phyloP scores from a whole-genome alignment of 2,329 filamentous ascomycete genomes.

The Pseudogymnoascus sp. region DNA sequence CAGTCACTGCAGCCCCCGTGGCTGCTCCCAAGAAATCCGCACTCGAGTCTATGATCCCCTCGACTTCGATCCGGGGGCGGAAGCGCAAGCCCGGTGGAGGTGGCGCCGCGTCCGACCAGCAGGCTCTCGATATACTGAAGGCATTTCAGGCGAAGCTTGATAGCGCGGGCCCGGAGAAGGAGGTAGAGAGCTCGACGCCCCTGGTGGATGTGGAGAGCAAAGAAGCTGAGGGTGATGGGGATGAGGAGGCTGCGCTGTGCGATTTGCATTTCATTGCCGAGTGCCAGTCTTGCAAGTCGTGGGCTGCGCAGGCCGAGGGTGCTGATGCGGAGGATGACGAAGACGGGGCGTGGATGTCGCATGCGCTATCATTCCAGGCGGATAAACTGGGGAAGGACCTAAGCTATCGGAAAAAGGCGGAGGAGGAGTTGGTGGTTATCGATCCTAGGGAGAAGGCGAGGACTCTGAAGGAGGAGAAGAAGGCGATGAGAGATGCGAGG shows the following conservation, averaged over 20 bases:
- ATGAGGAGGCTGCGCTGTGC: conserved; percentile 69
- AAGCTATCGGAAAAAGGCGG: conserved; percentile 81
- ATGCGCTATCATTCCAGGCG: conserved; percentile 76
- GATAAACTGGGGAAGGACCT: conserved; percentile 87
- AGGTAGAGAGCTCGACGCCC: conserved; percentile 20
- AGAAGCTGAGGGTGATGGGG: conserved; percentile 34
- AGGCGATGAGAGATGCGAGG: conserved; percentile 47
- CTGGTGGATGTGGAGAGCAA: conserved; percentile 20
- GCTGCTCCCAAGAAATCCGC: conserved; percentile 57
- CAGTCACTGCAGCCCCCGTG: conserved; percentile 40
- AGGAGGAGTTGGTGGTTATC: conserved; percentile 86
- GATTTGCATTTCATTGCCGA: conserved; percentile 94
- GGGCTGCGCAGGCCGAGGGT: conserved; percentile 51
- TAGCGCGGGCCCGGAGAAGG: conserved; percentile 36
- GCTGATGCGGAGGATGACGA: conserved; percentile 50
- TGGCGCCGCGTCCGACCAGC: conserved; percentile 48
- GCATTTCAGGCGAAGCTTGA: conserved; percentile 75
- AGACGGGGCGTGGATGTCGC: conserved; percentile 74
- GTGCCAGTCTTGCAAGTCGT: conserved; percentile 83
- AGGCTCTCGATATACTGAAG: conserved; percentile 61
- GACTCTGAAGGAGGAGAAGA: conserved; percentile 59
- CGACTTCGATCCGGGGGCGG: conserved; percentile 60
- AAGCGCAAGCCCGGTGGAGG: conserved; percentile 57
- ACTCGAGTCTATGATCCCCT: conserved; percentile 66
- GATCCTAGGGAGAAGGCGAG: conserved; percentile 79